phyloP scores from a whole-genome alignment of 2,329 filamentous ascomycete species.

The Talaromyces sp. region DNA sequence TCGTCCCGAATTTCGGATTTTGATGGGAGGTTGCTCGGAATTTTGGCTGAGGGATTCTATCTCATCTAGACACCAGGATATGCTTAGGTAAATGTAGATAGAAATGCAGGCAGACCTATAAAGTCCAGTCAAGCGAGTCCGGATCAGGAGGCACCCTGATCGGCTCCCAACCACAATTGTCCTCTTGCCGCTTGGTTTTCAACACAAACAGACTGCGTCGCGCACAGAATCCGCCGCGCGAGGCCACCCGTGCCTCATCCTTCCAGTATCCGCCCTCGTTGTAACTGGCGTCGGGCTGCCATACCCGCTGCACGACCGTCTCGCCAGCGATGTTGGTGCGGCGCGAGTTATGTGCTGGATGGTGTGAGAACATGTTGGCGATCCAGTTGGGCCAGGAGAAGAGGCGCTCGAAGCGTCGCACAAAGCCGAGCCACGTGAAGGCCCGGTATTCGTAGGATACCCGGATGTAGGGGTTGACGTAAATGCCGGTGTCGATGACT shows the following conservation, averaged over 20 bases:
- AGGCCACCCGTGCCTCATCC: slow-evolving; percentile 31
- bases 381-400: background rate
- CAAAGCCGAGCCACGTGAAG: background rate
- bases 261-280: background rate
- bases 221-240: slow-evolving; percentile 47
- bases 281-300: background rate
- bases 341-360: background rate
- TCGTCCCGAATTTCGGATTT: background rate
- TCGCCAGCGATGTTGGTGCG: background rate
- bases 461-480: slow-evolving; percentile 49
- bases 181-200: slow-evolving; percentile 40
- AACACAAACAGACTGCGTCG: slow-evolving; percentile 44
- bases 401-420: background rate
- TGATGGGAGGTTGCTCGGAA: background rate
- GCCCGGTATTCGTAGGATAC: background rate
- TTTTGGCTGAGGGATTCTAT: background rate
- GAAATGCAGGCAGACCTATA: background rate
- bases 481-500: slow-evolving; percentile 56
- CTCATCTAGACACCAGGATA: background rate
- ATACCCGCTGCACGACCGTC: background rate
- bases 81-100: background rate
- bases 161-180: slow-evolving; percentile 46
- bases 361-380: background rate
- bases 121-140: background rate
- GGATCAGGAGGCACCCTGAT: background rate